These are phyloP conservation scores for Graphilbum sp. DNA, from an alignment of 2,329 filamentous ascomycete genomes.

Conservation along the genomic window DNA sequence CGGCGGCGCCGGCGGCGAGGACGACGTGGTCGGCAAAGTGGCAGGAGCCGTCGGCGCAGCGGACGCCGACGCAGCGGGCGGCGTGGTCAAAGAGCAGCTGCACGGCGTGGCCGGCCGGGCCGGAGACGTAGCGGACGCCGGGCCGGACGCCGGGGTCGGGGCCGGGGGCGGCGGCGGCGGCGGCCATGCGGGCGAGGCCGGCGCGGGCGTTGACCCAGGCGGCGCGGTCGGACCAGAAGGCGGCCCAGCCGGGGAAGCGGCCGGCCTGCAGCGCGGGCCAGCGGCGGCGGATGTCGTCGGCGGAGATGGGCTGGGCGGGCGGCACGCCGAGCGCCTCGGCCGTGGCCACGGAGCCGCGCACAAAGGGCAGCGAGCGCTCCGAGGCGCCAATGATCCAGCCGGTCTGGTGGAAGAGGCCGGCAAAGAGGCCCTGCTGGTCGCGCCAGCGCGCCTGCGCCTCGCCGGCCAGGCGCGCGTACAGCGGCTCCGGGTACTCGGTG, in stretches of 20 bases:
- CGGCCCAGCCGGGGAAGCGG: constrained; percentile 1
- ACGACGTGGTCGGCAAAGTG: constrained; percentile 25
- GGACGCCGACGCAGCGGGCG: constrained; percentile 13
- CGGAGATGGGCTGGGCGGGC: not conserved
- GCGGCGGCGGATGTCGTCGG: constrained; percentile 1
- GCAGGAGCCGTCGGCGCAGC: constrained; percentile 12
- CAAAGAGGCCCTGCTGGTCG: constrained; percentile 1
- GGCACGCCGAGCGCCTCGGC: not conserved
- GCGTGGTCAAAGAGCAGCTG: constrained; percentile 8
- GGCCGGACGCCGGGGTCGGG: not conserved
- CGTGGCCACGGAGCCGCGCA: not conserved
- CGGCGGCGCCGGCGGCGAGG: constrained; percentile 18
- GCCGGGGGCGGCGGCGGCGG: constrained; percentile 1
- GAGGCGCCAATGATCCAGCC: constrained; percentile 4
- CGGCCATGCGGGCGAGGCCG: constrained; percentile 4
- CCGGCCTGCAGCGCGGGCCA: constrained; percentile 3
- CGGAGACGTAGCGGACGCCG: constrained; percentile 2
- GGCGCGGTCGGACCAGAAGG: not conserved
- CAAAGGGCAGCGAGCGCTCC: not conserved
- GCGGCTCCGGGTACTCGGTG: constrained; percentile 39
- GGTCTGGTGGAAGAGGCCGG: constrained; percentile 3
- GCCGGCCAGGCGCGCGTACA: constrained; percentile 33
- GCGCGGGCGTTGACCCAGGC: constrained; percentile 4
- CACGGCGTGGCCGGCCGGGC: not conserved
- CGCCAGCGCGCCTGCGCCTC: constrained; percentile 1